phyloP scores from a whole-genome alignment of 2,329 filamentous ascomycete species.

The Thielaviopsis euricoi region DNA sequence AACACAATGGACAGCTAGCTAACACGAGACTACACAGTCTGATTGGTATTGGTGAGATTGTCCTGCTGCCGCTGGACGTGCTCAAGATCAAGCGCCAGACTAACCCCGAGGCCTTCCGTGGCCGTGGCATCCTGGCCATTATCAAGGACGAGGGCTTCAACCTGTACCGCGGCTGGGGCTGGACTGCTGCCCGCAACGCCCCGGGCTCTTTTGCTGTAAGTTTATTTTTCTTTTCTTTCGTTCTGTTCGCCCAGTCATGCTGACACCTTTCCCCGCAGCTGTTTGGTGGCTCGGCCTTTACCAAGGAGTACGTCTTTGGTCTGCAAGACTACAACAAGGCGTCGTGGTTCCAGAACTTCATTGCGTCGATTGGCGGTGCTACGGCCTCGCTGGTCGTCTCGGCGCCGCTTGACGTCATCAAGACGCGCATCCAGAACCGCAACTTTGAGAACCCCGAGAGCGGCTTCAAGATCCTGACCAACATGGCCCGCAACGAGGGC shows the following conservation, averaged over 20 bases:
- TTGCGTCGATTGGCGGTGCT: conserved; percentile 88
- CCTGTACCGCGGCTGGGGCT: conserved; percentile 88
- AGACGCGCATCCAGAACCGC: conserved; percentile 93
- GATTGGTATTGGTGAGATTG: conserved; percentile 93
- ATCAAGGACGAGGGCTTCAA: conserved; percentile 88
- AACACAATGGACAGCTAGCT: not conserved
- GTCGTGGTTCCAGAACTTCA: conserved; percentile 87
- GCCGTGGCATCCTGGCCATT: conserved; percentile 78
- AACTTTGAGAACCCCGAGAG: conserved; percentile 98
- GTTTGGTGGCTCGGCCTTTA: conserved; percentile 91
- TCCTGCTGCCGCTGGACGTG: conserved; percentile 86
- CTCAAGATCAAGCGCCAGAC: conserved; percentile 99
- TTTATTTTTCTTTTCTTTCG: conserved; percentile 13
- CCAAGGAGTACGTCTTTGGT: conserved; percentile 88
- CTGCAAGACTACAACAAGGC: conserved; percentile 92
- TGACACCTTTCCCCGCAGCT: conserved; percentile 37
- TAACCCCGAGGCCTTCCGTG: conserved; percentile 94
- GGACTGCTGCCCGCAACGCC: conserved; percentile 93
- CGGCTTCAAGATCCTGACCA: conserved; percentile 77
- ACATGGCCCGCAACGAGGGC: conserved; percentile 88
- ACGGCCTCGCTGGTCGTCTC: conserved; percentile 91
- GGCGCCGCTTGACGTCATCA: conserved; percentile 93
- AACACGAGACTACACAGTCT: conserved; percentile 35
- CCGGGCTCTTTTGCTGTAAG: conserved; percentile 90
- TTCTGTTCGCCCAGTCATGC: conserved; percentile 10